phyloP scores from a whole-genome alignment of 2,329 filamentous ascomycete genomes.

The Plenodomus biglobosus region DNA sequence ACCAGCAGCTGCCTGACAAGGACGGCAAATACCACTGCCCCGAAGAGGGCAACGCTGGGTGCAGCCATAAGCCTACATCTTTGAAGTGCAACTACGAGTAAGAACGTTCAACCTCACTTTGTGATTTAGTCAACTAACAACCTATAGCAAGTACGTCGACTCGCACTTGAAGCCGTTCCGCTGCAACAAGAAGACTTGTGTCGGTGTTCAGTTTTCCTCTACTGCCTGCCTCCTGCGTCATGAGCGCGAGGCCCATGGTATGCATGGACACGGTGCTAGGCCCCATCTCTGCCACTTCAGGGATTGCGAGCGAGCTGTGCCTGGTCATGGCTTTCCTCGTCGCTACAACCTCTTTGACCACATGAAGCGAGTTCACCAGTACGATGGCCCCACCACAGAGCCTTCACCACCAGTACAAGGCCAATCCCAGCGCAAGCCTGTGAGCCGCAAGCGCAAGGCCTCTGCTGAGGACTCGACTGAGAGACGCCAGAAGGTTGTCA shows the following conservation, averaged over 20 bases:
- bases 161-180: constrained; percentile 96
- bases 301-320: constrained; percentile 79
- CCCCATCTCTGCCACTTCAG: constrained; percentile 86
- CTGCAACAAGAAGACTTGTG: constrained; percentile 83
- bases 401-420: constrained; percentile 33
- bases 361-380: constrained; percentile 89
- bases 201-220: constrained; percentile 87
- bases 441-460: constrained; percentile 41
- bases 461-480: constrained; percentile 33
- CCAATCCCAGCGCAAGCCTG: constrained; percentile 29
- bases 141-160: constrained; percentile 86
- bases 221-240: constrained; percentile 93
- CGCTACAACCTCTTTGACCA: constrained; percentile 96
- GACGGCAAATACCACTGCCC: constrained; percentile 95
- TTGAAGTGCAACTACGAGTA: constrained; percentile 99
- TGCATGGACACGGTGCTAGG: constrained; percentile 92
- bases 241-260: constrained; percentile 91
- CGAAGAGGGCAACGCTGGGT: constrained; percentile 71
- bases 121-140: constrained; percentile 20
- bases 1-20: constrained; percentile 64
- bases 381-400: constrained; percentile 45
- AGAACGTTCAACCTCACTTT: constrained; percentile 41
- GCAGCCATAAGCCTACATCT: constrained; percentile 90
- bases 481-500: constrained; percentile 39
- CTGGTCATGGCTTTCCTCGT: constrained; percentile 87